phyloP scores from a whole-genome alignment of 352 stramenopile species.

The Globisporangium iwayamae region DNA sequence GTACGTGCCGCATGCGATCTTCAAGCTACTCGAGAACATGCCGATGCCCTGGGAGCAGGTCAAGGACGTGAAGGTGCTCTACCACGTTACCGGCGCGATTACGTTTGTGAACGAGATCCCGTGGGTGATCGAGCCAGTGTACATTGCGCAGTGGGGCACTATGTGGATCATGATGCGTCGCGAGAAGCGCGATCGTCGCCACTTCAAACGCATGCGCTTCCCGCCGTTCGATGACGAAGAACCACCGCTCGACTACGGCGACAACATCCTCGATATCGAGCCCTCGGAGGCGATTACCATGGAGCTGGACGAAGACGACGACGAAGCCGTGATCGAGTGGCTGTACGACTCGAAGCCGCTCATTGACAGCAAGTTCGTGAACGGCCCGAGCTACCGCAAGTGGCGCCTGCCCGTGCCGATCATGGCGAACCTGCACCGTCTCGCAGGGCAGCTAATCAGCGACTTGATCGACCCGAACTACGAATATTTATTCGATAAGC shows the following conservation, averaged over 20 bases:
- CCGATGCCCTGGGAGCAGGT: conserved; percentile 99
- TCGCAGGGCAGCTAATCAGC: conserved; percentile 96
- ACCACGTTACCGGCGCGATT: conserved; percentile 99
- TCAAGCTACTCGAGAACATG: conserved; percentile 99
- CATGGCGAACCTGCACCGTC: conserved; percentile 97
- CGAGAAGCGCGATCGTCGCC: conserved; percentile 98
- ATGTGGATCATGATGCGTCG: conserved; percentile 99
- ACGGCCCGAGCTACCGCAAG: conserved; percentile 96
- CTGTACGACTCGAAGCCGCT: conserved; percentile 98
- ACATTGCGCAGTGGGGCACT: conserved; percentile 99
- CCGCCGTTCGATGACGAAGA: conserved; percentile 99
- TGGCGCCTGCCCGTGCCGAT: conserved; percentile 97
- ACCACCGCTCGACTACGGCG: conserved; percentile 93
- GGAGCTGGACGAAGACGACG: conserved; percentile 95
- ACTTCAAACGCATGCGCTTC: conserved; percentile 99
- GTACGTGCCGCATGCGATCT: conserved; percentile 99
- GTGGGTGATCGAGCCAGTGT: conserved; percentile 99
- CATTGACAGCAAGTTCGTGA: conserved; percentile 92
- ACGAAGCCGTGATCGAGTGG: conserved; percentile 95
- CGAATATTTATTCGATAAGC: conserved; percentile 92
- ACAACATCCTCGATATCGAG: conserved; percentile 97
- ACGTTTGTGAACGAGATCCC: conserved; percentile 99
- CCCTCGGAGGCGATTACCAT: conserved; percentile 96
- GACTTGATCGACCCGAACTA: conserved; percentile 97
- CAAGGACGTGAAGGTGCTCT: conserved; percentile 98